Conservation (phyloP, 768 basidiomycete species). For the Gloeostereum incarnatum region DNA sequence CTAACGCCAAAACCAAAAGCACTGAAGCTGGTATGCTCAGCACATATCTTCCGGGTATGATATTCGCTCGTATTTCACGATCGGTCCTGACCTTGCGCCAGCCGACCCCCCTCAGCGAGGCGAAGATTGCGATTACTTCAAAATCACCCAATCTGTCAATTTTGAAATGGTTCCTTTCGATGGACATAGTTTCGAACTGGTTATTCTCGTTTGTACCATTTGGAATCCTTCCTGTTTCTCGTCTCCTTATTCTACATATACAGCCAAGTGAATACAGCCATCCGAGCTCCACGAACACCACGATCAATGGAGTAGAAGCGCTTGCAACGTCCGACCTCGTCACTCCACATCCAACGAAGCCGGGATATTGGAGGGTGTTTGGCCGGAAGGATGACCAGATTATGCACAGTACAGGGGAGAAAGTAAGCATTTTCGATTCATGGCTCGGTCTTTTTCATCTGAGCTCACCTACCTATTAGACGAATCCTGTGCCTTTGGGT, state of each 20-base stretch:
- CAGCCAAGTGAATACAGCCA: slow-evolving; percentile 12
- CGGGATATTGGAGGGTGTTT: slow-evolving; percentile 25
- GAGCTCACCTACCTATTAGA: slow-evolving; percentile 10
- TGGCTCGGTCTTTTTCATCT: not conserved
- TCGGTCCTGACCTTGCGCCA: not conserved
- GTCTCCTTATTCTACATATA: not conserved
- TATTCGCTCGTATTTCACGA: not conserved
- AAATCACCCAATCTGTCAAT: slow-evolving; percentile 11
- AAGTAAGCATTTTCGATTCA: slow-evolving; percentile 13
- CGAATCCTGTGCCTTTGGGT: slow-evolving; percentile 24
- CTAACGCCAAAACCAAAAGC: too few relatives aligned
- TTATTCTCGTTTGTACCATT: slow-evolving; percentile 22
- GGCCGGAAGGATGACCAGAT: slow-evolving; percentile 33
- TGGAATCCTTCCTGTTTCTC: not conserved
- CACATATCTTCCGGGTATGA: not conserved
- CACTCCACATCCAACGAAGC: slow-evolving; percentile 30
- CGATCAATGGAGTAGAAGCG: slow-evolving; percentile 23
- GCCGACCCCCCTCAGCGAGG: not conserved
- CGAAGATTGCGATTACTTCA: slow-evolving; percentile 27
- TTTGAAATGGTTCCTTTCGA: slow-evolving; percentile 21
- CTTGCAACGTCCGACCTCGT: slow-evolving; percentile 36
- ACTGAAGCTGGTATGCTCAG: not conserved
- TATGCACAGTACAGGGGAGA: slow-evolving; percentile 25
- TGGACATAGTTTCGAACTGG: slow-evolving; percentile 24
- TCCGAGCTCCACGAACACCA: slow-evolving; percentile 21